Base-by-base conservation (phyloP, 257 asterid species). In the Rubia yunnanensis region DNA sequence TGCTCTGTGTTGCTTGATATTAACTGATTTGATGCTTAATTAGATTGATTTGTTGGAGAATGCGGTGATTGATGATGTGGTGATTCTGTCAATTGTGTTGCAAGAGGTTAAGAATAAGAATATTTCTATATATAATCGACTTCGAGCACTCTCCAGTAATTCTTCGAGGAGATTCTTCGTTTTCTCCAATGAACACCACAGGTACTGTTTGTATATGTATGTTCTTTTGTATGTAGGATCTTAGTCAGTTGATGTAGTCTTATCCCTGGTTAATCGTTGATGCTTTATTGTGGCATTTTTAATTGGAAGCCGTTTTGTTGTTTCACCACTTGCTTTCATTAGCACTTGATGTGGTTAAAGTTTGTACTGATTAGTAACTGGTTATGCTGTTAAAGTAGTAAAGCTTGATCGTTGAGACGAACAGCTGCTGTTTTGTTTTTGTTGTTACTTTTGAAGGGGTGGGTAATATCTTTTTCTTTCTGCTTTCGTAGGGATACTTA, bases 31-130 rank as follows among this genome's bases (percentile, higher is more conserved):
- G 67, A 13, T 17, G 35, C 15, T 59, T 66, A 32, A 26, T 54
- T 74, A 91, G 97, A 90, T 94, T 83, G 99, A 94, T 85, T 85
- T 94, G 75, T 78, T 94, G 84, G 99, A 94, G 74, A 90, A 84
- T 80, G 88, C 95, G 1, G 95, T 95, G 0, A 81, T 94, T 35
- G 95, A 94, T 49, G 84, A 94, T 63, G 99, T 94, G 59, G 96
- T 90, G 54, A 94, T 94, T 80, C 84, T 94, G 13, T 83, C 97
- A 1, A 76, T 94, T 62, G 99, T 94, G 73, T 64, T 86, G 82
- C 85, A 88, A 75, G 99, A 94, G 84, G 99, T 88, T 76, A 94
- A 89, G 81, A 87, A 92, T 83, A 92, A 84, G 77, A 89, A 89
- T 49, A 75, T 84, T 27, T 72, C 85, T 4, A 88, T 92, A 34